Conservation (phyloP, 139 green algal species). For the Chlamydomonas sphaeroides region DNA sequence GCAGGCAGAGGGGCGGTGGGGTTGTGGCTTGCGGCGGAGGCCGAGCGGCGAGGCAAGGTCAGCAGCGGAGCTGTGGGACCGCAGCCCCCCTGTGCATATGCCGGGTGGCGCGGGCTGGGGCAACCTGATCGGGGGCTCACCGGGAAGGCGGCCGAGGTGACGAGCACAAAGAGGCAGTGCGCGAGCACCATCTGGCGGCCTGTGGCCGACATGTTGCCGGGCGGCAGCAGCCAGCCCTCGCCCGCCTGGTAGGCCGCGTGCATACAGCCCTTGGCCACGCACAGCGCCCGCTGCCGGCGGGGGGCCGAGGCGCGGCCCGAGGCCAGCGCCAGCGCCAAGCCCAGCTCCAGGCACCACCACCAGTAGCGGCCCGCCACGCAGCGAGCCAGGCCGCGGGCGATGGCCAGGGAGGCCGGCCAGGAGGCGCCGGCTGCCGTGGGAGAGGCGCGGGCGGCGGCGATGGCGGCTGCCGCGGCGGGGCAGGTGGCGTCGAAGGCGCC, state of each 20-base stretch:
- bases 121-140: neutral
- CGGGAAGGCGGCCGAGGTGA: neutral
- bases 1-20: neutral
- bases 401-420: neutral
- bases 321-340: neutral
- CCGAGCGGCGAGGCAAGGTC: neutral
- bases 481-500: neutral
- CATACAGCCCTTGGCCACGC: neutral
- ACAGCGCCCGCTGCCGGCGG: neutral
- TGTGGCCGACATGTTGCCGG: neutral
- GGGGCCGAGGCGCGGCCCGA: no score
- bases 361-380: conserved; percentile 19
- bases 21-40: no score
- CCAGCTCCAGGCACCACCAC: neutral
- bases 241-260: neutral
- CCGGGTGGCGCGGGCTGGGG: no score
- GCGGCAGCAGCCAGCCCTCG: conserved; percentile 8
- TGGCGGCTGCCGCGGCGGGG: neutral
- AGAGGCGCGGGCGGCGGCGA: neutral
- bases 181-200: neutral
- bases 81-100: no score
- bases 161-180: neutral
- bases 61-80: no score
- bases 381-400: neutral
- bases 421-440: neutral